Conservation (phyloP, 2,329 filamentous ascomycete species). For the Exophiala oligosperma region DNA sequence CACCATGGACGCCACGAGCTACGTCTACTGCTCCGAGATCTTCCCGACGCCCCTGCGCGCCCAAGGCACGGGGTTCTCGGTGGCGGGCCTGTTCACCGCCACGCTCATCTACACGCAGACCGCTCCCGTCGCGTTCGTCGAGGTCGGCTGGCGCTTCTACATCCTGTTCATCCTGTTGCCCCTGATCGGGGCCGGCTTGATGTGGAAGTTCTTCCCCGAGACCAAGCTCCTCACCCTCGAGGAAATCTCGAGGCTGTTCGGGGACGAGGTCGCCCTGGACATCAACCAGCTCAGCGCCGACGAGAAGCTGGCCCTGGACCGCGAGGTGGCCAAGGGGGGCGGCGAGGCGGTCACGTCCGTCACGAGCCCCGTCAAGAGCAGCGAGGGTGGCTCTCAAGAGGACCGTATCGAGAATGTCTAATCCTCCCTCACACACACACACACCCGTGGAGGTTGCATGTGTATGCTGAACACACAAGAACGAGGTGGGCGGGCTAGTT, state of each 20-base stretch:
- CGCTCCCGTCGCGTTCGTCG: conserved; percentile 10
- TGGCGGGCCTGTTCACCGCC: conserved; percentile 13
- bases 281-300: conserved; percentile 14
- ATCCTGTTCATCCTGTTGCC: conserved; percentile 18
- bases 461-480: too few relatives aligned
- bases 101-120: conserved; percentile 15
- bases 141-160: conserved; percentile 17
- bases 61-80: conserved; percentile 12
- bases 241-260: conserved; percentile 37
- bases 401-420: background rate
- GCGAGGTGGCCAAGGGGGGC: background rate
- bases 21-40: conserved; percentile 48
- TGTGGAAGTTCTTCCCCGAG: conserved; percentile 32
- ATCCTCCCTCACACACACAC: too few relatives aligned
- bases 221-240: conserved; percentile 37
- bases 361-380: background rate
- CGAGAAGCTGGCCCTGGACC: background rate
- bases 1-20: conserved; percentile 49
- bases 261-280: conserved; percentile 32
- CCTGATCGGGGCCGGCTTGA: conserved; percentile 10
- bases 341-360: background rate
- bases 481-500: too few relatives aligned
- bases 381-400: background rate
- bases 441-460: too few relatives aligned
- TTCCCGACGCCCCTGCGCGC: conserved; percentile 39